phyloP scores from a whole-genome alignment of 257 asterid species.

The Leonotis leonurus region DNA sequence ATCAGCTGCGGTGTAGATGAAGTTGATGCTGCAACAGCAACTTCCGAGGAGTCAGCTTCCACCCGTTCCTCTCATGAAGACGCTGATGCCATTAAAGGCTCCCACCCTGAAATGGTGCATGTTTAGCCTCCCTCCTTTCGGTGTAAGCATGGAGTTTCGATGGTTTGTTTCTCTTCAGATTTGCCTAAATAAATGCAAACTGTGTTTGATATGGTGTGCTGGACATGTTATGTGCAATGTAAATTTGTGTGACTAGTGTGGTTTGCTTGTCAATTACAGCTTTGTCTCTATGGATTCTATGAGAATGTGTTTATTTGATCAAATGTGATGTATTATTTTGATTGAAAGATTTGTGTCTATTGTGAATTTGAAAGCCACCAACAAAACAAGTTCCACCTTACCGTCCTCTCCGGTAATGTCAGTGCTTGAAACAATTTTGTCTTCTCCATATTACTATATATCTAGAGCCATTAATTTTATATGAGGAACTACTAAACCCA shows the following conservation, averaged over 20 bases:
- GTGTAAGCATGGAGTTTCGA: not conserved
- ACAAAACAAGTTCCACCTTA: no score
- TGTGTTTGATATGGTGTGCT: conserved; percentile 15
- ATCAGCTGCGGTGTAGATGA: conserved; percentile 26
- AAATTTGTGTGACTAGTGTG: not conserved
- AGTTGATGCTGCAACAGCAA: not conserved
- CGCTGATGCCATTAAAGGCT: conserved; percentile 44
- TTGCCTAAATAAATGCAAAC: conserved; percentile 29
- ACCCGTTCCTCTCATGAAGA: conserved; percentile 46
- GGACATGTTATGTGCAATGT: no score
- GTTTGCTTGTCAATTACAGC: conserved; percentile 8
- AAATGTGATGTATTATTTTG: no score
- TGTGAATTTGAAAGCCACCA: no score
- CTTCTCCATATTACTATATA: not conserved
- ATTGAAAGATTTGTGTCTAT: no score
- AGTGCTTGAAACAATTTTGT: not conserved
- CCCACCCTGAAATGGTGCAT: conserved; percentile 52
- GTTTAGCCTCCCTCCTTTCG: conserved; percentile 27
- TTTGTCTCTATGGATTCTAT: not conserved
- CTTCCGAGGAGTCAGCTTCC: conserved; percentile 27
- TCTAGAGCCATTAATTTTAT: not conserved
- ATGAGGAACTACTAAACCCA: not conserved
- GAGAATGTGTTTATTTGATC: no score
- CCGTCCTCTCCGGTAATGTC: no score
- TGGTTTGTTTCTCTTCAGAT: conserved; percentile 6